Evolutionary conservation across 257 asterid genomes (phyloP).

Genomic region (Ophiorrhiza pumila): DNA sequence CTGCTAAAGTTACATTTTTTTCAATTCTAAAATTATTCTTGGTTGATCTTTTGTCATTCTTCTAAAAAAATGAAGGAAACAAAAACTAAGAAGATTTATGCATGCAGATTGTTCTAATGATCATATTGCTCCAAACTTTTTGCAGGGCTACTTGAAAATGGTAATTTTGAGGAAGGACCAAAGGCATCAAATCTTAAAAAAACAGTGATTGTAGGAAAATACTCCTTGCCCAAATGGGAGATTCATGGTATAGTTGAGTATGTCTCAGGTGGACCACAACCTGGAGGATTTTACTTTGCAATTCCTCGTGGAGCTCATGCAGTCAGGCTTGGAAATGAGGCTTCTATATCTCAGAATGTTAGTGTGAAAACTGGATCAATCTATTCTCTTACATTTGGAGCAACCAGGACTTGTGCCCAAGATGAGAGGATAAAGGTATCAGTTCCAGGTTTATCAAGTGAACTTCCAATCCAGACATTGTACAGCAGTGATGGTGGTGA

Average conservation of each 20-base stretch:
- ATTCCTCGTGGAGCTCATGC: slow-evolving; percentile 77
- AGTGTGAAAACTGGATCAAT: slow-evolving; percentile 31
- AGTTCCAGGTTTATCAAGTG: slow-evolving; percentile 45
- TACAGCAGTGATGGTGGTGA: slow-evolving; percentile 75
- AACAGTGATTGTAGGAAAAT: slow-evolving; percentile 53
- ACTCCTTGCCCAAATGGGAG: slow-evolving; percentile 74
- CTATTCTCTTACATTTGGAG: slow-evolving; percentile 60
- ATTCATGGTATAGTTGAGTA: slow-evolving; percentile 65
- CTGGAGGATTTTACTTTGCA: slow-evolving; percentile 58
- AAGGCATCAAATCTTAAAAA: slow-evolving; percentile 46
- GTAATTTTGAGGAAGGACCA: slow-evolving; percentile 68
- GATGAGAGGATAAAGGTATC: slow-evolving; percentile 60
- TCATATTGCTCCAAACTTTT: too few relatives aligned
- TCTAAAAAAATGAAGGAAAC: too few relatives aligned
- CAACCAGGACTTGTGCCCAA: slow-evolving; percentile 79
- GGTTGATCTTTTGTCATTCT: too few relatives aligned
- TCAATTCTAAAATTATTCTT: too few relatives aligned
- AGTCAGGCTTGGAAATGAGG: slow-evolving; percentile 69
- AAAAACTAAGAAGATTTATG: too few relatives aligned
- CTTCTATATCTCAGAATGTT: slow-evolving; percentile 53
- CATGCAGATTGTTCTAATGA: too few relatives aligned
- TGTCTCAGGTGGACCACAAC: slow-evolving; percentile 73
- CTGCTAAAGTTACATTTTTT: too few relatives aligned
- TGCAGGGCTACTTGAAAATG: slow-evolving; percentile 56
- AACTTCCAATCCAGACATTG: slow-evolving; percentile 69